Conservation (phyloP, 108 stramenopile genomes). For the Cyclotella kingstonii region DNA sequence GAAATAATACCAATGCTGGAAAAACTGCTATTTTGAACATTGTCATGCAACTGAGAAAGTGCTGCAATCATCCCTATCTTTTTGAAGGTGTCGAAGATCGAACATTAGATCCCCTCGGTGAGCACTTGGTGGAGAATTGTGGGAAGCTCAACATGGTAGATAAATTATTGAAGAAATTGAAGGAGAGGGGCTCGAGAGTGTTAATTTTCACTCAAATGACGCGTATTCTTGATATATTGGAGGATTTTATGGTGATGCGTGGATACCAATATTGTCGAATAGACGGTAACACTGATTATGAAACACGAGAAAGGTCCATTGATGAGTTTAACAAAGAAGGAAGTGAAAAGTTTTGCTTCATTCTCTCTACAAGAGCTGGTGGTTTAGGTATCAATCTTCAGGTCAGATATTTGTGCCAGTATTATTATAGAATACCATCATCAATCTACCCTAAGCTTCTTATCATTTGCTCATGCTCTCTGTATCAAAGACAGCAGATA, state of each 20-base stretch:
- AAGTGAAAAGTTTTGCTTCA: conserved; percentile 87
- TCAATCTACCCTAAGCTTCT: neutral
- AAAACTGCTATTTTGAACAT: conserved; percentile 89
- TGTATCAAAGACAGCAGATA: conserved; percentile 80
- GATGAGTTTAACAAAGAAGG: conserved; percentile 90
- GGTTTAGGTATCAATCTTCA: conserved; percentile 91
- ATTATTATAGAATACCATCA: neutral
- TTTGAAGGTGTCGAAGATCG: conserved; percentile 96
- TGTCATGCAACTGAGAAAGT: conserved; percentile 99
- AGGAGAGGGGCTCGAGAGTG: conserved; percentile 88
- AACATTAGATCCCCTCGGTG: conserved; percentile 82
- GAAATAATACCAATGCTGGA: conserved; percentile 64
- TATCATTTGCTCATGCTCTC: neutral
- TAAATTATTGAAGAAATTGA: conserved; percentile 81
- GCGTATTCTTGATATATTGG: conserved; percentile 91
- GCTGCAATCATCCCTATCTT: conserved; percentile 98
- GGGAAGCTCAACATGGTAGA: conserved; percentile 88
- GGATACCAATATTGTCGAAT: conserved; percentile 91
- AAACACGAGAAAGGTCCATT: conserved; percentile 90
- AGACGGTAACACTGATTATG: conserved; percentile 97
- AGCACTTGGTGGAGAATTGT: conserved; percentile 86
- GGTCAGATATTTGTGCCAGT: conserved; percentile 12
- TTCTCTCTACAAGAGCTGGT: conserved; percentile 92
- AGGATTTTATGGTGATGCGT: conserved; percentile 88
- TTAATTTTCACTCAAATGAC: conserved; percentile 99